Conservation (phyloP, 164 flowering plant genomes). For the Kingdonia uniflora region DNA sequence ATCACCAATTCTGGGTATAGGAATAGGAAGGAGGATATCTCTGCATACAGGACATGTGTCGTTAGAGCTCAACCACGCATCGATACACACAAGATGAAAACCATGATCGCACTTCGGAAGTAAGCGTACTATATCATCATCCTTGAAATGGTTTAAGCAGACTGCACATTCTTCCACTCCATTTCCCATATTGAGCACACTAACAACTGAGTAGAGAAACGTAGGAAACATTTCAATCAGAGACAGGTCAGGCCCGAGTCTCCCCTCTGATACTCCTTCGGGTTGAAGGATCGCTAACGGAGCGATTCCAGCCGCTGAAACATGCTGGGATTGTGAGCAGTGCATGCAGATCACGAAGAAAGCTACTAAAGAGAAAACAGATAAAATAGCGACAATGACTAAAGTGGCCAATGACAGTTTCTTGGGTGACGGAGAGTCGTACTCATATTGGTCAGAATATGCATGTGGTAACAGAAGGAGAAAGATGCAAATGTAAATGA, state of each 20-base stretch:
- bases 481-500: too few species aligned
- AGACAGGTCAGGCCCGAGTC: slow-evolving; percentile 18
- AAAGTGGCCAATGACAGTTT: too few species aligned
- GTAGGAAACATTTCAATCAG: slow-evolving; percentile 26
- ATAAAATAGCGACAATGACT: slow-evolving; percentile 14
- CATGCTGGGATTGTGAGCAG: slow-evolving; percentile 17
- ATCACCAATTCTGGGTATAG: slow-evolving; percentile 10
- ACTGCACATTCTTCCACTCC: slow-evolving; percentile 33
- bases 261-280: background rate
- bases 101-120: slow-evolving; percentile 35
- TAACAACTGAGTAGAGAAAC: slow-evolving; percentile 24
- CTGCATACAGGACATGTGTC: slow-evolving; percentile 40
- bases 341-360: slow-evolving; percentile 27
- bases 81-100: slow-evolving; percentile 37
- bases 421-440: too few species aligned
- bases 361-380: slow-evolving; percentile 24
- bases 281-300: background rate
- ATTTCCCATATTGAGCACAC: slow-evolving; percentile 26
- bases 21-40: slow-evolving; percentile 8
- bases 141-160: slow-evolving; percentile 29
- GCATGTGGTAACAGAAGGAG: too few species aligned
- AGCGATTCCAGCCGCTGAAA: background rate
- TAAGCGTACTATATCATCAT: slow-evolving; percentile 24
- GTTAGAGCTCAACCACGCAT: slow-evolving; percentile 26
- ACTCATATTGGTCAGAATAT: too few species aligned